These are phyloP conservation scores for Xerocomellus amylosporus DNA, from an alignment of 768 basidiomycete species.

Conservation along the genomic window DNA sequence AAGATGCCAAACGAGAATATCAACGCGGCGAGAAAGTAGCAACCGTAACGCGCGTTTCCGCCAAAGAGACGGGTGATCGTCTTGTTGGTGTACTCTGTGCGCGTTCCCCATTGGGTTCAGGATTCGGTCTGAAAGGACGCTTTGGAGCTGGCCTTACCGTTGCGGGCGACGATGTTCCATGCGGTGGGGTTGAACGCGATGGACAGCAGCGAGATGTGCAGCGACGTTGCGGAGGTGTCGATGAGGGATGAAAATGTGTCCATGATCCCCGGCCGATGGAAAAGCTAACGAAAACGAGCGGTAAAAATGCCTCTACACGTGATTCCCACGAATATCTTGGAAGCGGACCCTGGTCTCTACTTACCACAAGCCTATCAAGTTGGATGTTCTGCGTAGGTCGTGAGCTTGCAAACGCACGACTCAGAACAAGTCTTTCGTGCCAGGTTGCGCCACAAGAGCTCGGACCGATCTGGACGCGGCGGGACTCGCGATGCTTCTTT, in stretches of 20 bases:
- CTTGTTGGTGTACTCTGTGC: constrained; percentile 74
- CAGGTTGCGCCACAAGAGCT: no score
- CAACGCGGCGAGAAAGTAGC: constrained; percentile 80
- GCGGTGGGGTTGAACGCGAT: constrained; percentile 90
- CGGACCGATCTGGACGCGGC: no score
- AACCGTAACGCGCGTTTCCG: constrained; percentile 69
- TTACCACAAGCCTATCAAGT: no score
- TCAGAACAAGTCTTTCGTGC: no score
- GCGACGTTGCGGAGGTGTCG: constrained; percentile 61
- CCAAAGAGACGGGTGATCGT: constrained; percentile 83
- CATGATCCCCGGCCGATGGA: constrained; percentile 7
- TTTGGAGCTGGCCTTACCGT: constrained; percentile 53
- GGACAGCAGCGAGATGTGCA: constrained; percentile 62
- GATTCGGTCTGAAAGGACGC: no score
- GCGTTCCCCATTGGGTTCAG: not conserved
- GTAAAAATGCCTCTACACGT: not conserved
- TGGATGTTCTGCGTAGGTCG: no score
- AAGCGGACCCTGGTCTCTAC: no score
- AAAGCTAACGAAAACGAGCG: not conserved
- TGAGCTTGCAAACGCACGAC: no score
- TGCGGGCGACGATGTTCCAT: constrained; percentile 94
- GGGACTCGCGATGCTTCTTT: no score
- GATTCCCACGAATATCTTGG: constrained; percentile 9
- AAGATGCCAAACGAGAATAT: constrained; percentile 87
- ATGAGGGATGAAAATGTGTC: constrained; percentile 38